Percentiles rank a stretch among this genome's conserved stretches.
Evolutionary conservation across 768 basidiomycete genomes (phyloP).

Genomic region (Boletus speciosus): DNA sequence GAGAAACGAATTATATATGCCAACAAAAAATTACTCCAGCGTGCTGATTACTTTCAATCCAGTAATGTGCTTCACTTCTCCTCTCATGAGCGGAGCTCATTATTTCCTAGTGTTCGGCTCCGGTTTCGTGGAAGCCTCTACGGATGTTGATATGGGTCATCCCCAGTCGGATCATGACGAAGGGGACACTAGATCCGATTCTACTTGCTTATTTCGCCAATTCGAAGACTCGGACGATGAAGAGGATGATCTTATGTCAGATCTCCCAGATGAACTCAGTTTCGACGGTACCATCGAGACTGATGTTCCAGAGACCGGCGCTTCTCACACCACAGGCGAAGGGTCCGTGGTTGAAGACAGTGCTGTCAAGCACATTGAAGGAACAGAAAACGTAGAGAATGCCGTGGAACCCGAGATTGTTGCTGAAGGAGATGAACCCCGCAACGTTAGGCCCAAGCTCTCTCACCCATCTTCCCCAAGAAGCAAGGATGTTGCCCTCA

Average conservation of each 20-base stretch:
- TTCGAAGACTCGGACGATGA: constrained; percentile 52
- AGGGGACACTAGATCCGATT: constrained; percentile 51
- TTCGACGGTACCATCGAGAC: constrained; percentile 26
- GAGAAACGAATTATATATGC: constrained; percentile 57
- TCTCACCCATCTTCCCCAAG: constrained; percentile 42
- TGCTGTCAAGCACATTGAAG: constrained; percentile 1
- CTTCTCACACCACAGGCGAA: neutral
- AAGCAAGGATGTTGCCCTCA: constrained; percentile 21
- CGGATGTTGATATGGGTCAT: constrained; percentile 27
- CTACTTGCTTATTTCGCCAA: constrained; percentile 33
- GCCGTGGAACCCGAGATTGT: neutral
- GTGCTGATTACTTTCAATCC: constrained; percentile 76
- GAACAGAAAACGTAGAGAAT: neutral
- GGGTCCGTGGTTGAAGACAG: constrained; percentile 6
- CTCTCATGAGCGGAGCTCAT: neutral
- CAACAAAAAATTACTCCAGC: constrained; percentile 57
- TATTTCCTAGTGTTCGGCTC: constrained; percentile 63
- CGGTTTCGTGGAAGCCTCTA: constrained; percentile 60
- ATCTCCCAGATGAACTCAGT: constrained; percentile 32
- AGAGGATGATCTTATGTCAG: constrained; percentile 44
- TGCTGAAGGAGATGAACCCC: constrained; percentile 13
- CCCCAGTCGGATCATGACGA: constrained; percentile 29
- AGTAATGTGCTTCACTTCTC: constrained; percentile 40
- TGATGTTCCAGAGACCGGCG: constrained; percentile 14
- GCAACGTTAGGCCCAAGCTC: constrained; percentile 33